Evolutionary conservation across 2,329 filamentous ascomycete genomes (phyloP).

Genomic region (Beauveria asiatica): DNA sequence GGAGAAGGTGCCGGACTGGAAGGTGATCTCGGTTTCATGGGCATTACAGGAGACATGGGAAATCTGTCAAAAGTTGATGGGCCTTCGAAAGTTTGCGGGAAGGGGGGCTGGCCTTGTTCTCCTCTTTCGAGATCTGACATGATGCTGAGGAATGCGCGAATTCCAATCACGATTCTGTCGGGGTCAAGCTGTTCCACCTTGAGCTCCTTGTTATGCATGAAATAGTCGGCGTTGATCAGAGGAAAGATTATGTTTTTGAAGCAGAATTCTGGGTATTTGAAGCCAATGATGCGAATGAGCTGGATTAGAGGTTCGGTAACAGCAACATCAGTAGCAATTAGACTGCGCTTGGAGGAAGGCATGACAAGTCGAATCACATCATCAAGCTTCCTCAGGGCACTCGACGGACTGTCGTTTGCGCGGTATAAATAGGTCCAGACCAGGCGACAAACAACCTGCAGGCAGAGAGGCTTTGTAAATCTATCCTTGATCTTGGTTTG

Average conservation of each 20-base stretch:
- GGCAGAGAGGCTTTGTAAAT: slow-evolving; percentile 63
- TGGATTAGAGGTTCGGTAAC: slow-evolving; percentile 87
- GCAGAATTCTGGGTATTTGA: slow-evolving; percentile 87
- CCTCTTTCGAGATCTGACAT: slow-evolving; percentile 88
- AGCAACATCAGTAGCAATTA: slow-evolving; percentile 73
- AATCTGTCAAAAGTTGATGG: slow-evolving; percentile 33
- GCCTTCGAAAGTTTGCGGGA: slow-evolving; percentile 59
- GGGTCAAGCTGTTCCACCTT: slow-evolving; percentile 91
- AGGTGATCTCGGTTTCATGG: slow-evolving; percentile 24
- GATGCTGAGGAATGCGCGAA: slow-evolving; percentile 84
- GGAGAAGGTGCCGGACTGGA: slow-evolving; percentile 20
- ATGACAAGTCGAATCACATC: slow-evolving; percentile 81
- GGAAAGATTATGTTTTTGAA: slow-evolving; percentile 92
- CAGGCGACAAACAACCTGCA: slow-evolving; percentile 83
- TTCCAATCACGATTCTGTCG: slow-evolving; percentile 94
- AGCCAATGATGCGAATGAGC: slow-evolving; percentile 88
- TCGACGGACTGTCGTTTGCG: slow-evolving; percentile 60
- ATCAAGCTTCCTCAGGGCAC: slow-evolving; percentile 71
- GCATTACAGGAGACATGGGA: slow-evolving; percentile 42
- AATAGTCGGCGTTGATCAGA: slow-evolving; percentile 85
- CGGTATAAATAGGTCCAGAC: slow-evolving; percentile 94
- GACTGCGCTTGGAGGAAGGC: slow-evolving; percentile 68
- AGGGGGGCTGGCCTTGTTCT: slow-evolving; percentile 68
- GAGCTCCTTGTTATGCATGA: slow-evolving; percentile 64
- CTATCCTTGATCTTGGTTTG: slow-evolving; percentile 82